Base-by-base conservation (phyloP, 352 stramenopile genomes). In the Phytophthora tubulina region DNA sequence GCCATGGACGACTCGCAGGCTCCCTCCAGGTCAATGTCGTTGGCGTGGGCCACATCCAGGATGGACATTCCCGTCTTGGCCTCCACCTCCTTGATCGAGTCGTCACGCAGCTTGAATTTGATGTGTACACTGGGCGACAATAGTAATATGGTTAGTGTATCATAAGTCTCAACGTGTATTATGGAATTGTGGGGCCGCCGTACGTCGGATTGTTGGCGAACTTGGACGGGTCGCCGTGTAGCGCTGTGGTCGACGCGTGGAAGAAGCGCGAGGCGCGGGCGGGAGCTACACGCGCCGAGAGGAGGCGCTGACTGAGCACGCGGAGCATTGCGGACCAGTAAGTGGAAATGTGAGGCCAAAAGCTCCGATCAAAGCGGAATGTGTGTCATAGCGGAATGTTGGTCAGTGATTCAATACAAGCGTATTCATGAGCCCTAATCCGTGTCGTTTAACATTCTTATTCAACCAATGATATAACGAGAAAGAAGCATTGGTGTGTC, bases 1-100 rank as follows among this genome's bases (percentile, higher is more conserved):
- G 98, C 98, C 78, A 98, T 98, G 30, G 98, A 98, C 61, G 97
- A 93, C 72, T 97, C 92, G 50, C 92, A 98, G 1, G 93, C 92
- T 3, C 97, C 97, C 89, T 98, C 94, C 30, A 99, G 84, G 46
- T 98, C 94, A 59, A 99, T 95, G 58, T 98, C 94, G 56, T 98
- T 95, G 33, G 89, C 86, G 72, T 99, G 97, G 6, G 95, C 96
- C 14, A 97, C 90, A 65, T 98, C 90, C 38, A 99, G 80, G 15
- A 99, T 69, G 42, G 89, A 95, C 82, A 93, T 93, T 63, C 89
- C 87, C 14, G 74, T 81, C 73, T 93, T 92, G 54, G 89, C 89
- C n/a, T 70, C 76, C 21, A 96, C 89, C 30, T 84, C 63, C 61
- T 80, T 65, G 30, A 91, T 67, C 9, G 84, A 86, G 8, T 85